phyloP scores from a whole-genome alignment of 306 rosid genomes.

The Psophocarpus tetragonolobus region DNA sequence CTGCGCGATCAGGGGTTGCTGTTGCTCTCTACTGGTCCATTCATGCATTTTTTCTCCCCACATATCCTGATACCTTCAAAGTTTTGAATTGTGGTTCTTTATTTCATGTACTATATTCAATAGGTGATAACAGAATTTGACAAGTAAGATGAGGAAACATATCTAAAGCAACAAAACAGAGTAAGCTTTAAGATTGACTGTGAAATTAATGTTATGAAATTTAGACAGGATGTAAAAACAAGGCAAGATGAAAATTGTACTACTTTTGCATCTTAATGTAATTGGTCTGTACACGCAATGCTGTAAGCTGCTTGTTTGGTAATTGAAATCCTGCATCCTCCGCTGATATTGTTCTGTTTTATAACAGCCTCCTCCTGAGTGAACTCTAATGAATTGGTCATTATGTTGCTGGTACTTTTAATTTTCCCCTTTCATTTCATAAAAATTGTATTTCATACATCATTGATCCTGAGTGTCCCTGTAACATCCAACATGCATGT shows the following conservation, averaged over 20 bases:
- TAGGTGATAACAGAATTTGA: not conserved
- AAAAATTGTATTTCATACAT: not conserved
- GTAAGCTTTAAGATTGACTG: conserved; percentile 21
- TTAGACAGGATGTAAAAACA: not conserved
- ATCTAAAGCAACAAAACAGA: not conserved
- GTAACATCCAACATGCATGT: not conserved
- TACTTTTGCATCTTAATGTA: not conserved
- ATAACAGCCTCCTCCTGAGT: conserved; percentile 28
- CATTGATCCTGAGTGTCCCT: conserved; percentile 16
- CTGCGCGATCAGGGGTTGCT: conserved; percentile 23
- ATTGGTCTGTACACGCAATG: conserved; percentile 7
- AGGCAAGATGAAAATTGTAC: not conserved
- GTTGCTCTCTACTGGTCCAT: conserved; percentile 25
- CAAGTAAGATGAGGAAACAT: not conserved
- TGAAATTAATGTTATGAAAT: conserved; percentile 9
- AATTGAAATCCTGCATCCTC: conserved; percentile 20
- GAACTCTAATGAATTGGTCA: conserved; percentile 19
- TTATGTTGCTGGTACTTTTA: conserved; percentile 6
- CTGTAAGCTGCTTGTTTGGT: conserved; percentile 16
- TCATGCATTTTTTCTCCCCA: conserved; percentile 11
- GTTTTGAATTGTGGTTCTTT: not conserved
- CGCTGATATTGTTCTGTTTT: conserved; percentile 25
- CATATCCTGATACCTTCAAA: not conserved
- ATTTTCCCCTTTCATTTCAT: not conserved
- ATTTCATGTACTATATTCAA: not conserved